phyloP scores from a whole-genome alignment of 176 grass and related monocot genomes.

The Triticum dicoccoides region DNA sequence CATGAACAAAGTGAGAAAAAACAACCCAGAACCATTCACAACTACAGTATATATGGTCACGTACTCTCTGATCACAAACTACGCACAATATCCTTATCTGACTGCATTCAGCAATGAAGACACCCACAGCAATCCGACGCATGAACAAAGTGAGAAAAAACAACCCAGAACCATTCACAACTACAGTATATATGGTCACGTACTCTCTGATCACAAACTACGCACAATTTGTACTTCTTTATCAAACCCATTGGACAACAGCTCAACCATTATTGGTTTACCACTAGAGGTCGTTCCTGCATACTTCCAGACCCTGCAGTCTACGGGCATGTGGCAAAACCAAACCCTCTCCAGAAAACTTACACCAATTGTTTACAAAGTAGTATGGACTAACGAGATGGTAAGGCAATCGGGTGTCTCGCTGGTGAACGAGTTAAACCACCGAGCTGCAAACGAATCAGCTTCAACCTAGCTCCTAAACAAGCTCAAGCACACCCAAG shows the following conservation, averaged over 20 bases:
- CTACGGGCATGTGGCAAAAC: not conserved
- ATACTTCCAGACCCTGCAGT: not conserved
- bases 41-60: not conserved
- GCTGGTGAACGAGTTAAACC: not conserved
- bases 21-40: not conserved
- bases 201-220: not conserved
- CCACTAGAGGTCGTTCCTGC: not conserved
- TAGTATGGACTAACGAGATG: not conserved
- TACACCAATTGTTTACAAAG: not conserved
- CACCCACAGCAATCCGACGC: not conserved
- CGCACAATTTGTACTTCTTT: not conserved
- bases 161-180: not conserved
- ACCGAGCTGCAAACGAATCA: not conserved
- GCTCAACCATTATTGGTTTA: not conserved
- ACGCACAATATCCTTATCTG: not conserved
- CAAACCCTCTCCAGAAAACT: not conserved
- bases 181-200: not conserved
- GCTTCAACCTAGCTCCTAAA: not conserved
- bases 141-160: not conserved
- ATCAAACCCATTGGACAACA: not conserved
- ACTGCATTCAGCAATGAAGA: slow-evolving; percentile 16
- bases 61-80: not conserved
- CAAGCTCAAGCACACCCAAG: not conserved
- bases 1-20: not conserved
- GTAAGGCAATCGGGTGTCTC: not conserved